Base-by-base conservation (phyloP, 106 monocot species). In the Allium cepa region DNA sequence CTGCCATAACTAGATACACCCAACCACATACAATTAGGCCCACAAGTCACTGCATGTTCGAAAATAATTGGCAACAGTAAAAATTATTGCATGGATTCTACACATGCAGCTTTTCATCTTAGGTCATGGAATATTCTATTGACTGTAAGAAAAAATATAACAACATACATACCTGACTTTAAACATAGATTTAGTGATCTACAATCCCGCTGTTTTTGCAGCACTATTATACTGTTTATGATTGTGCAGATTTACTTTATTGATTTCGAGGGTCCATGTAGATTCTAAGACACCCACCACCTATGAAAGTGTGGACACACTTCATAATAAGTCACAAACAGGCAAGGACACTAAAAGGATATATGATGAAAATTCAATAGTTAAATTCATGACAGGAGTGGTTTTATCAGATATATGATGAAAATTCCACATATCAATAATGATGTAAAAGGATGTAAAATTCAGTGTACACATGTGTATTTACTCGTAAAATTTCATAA, bases 11-110 rank as follows among this genome's bases (percentile, higher is more conserved):
- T 55, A 8, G 53, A 55, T 48, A n/a, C 10, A 17, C 8, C 46
- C 49, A 64, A 64, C 17, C 64, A 64, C 64, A 64, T 49, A 47
- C 63, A 36, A 47, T 49, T 17, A 49, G 64, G 48, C 64, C 64
- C 64, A 64, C 45, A 8, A 62, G 15, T 13, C 45, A 36, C 46
- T 62, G 45, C 11, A 62, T 62, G 1, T 46, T 64, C 48, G 17
- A 64, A 64, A 64, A 3, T 64, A 16, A n/a, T 46, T 64, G 22
- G 22, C 22, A 22, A 22, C 22, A 22, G 22, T 22, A 22, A 22
- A 22, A 22, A 22, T 55, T 0, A 11, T 12, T 55, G 53, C 53
- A 55, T 55, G 36, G 3, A 5, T 36, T 36, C 36, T 36, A 36
- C 36, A 36, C 3, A 36, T 36, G 36, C 36, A 36, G 36, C 36